phyloP scores from a whole-genome alignment of 768 basidiomycete species.

The Macrolepiota dolichaula region DNA sequence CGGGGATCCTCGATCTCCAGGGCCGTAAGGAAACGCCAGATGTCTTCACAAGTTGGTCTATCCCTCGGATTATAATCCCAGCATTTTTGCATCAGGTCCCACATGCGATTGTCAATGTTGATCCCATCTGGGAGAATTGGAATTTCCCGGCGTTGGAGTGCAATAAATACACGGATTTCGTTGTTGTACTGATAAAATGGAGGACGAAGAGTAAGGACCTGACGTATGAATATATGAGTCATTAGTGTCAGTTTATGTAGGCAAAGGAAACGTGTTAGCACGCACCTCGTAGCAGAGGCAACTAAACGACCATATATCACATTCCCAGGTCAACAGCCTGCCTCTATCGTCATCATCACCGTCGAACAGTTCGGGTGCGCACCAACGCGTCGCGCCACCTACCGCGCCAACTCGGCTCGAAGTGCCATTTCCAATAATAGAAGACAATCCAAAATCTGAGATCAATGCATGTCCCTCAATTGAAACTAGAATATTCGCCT shows the following conservation, averaged over 20 bases:
- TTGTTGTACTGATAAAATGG: not conserved
- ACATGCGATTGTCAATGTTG: not conserved
- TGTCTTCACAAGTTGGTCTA: not conserved
- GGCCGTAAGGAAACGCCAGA: not conserved
- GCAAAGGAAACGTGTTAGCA: not conserved
- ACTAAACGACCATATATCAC: constrained; percentile 2
- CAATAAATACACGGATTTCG: not conserved
- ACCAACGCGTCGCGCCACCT: not conserved
- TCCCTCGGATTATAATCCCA: not conserved
- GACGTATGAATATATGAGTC: not conserved
- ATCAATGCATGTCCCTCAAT: not conserved
- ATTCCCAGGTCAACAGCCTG: not conserved
- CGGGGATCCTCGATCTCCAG: not conserved
- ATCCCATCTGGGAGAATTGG: not conserved
- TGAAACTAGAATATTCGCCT: not conserved
- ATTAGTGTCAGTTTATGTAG: not conserved
- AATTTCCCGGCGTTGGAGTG: not conserved
- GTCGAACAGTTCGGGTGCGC: not conserved
- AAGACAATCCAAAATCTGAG: not conserved
- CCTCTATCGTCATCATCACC: not conserved
- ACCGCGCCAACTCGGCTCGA: not conserved
- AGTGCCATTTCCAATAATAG: not conserved
- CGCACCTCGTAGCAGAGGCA: constrained; percentile 5
- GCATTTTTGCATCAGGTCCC: not conserved
- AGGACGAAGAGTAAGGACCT: not conserved